These are phyloP conservation scores for Opeltia flavorubescens DNA, from an alignment of 495 filamentous ascomycete species.

Conservation along the genomic window DNA sequence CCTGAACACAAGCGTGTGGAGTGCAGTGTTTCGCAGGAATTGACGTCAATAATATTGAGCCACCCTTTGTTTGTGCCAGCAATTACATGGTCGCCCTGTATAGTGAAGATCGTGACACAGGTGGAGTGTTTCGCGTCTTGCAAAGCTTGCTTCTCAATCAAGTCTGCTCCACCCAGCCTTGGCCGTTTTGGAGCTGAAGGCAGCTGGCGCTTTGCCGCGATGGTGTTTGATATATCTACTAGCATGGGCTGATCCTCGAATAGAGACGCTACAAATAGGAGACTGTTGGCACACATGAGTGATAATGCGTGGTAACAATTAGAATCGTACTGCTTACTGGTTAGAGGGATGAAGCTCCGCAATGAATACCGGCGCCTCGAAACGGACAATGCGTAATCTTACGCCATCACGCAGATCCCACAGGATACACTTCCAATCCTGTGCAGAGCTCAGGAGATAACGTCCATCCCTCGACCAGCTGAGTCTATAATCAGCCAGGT, in stretches of 20 bases:
- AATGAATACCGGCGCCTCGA: slow-evolving; percentile 86
- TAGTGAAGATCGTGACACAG: slow-evolving; percentile 78
- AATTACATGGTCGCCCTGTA: slow-evolving; percentile 70
- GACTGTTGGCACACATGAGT: slow-evolving; percentile 28
- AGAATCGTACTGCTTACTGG: slow-evolving; percentile 44
- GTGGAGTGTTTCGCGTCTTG: slow-evolving; percentile 90
- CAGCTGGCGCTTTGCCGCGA: slow-evolving; percentile 57
- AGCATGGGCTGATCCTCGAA: slow-evolving; percentile 87
- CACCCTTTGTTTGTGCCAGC: slow-evolving; percentile 89
- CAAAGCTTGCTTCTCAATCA: slow-evolving; percentile 70
- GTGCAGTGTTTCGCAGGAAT: slow-evolving; percentile 63
- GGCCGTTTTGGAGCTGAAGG: slow-evolving; percentile 67
- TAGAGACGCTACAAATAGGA: slow-evolving; percentile 71
- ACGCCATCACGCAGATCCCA: slow-evolving; percentile 80
- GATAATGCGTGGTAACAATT: background rate
- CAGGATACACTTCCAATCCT: slow-evolving; percentile 88
- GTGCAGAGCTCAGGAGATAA: slow-evolving; percentile 86
- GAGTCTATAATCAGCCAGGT: background rate
- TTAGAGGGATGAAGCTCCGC: slow-evolving; percentile 88
- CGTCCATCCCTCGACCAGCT: slow-evolving; percentile 89
- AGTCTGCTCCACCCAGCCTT: slow-evolving; percentile 41
- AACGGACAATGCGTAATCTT: slow-evolving; percentile 57
- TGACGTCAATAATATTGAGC: slow-evolving; percentile 82
- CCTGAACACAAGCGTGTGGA: slow-evolving; percentile 67
- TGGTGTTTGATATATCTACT: slow-evolving; percentile 57